phyloP scores from a whole-genome alignment of 2,329 filamentous ascomycete species.

The Hymenoscyphus scutula region DNA sequence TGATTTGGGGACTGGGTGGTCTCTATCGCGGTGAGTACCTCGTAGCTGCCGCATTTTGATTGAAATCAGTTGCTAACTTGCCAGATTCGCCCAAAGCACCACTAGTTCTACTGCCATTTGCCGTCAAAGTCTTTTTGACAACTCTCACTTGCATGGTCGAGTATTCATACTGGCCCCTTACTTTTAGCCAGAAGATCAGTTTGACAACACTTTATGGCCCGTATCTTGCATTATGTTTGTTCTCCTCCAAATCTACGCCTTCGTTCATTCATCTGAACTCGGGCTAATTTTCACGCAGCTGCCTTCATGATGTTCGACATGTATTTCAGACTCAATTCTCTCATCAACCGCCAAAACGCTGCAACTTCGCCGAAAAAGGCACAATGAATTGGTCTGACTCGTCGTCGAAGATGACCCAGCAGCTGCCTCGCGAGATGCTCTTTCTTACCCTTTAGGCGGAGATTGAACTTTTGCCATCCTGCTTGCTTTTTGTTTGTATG shows the following conservation, averaged over 20 bases:
- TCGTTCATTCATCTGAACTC: not conserved
- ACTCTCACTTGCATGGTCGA: slow-evolving; percentile 63
- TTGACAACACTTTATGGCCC: slow-evolving; percentile 54
- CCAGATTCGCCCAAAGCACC: slow-evolving; percentile 56
- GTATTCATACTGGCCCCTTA: slow-evolving; percentile 54
- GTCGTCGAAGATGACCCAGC: not conserved
- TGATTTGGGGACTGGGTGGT: slow-evolving; percentile 57
- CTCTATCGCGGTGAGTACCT: slow-evolving; percentile 45
- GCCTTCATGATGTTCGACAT: slow-evolving; percentile 44
- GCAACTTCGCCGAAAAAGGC: not conserved
- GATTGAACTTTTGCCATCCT: not conserved
- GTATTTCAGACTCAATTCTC: slow-evolving; percentile 35
- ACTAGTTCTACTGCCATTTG: slow-evolving; percentile 58
- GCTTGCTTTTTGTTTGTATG: not conserved
- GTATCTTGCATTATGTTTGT: slow-evolving; percentile 54
- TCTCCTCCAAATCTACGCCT: slow-evolving; percentile 17
- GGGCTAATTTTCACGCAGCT: slow-evolving; percentile 29
- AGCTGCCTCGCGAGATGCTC: too few species aligned
- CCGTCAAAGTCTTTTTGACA: slow-evolving; percentile 57
- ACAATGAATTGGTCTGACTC: not conserved
- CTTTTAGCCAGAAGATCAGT: slow-evolving; percentile 45
- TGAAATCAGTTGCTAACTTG: slow-evolving; percentile 6
- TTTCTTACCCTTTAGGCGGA: too few species aligned
- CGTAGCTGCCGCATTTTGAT: not conserved
- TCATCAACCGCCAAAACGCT: slow-evolving; percentile 17